Evolutionary conservation across 768 basidiomycete genomes (phyloP), one percentile per base, ranked within the genome.

Genomic region (Harrya chromipes): DNA sequence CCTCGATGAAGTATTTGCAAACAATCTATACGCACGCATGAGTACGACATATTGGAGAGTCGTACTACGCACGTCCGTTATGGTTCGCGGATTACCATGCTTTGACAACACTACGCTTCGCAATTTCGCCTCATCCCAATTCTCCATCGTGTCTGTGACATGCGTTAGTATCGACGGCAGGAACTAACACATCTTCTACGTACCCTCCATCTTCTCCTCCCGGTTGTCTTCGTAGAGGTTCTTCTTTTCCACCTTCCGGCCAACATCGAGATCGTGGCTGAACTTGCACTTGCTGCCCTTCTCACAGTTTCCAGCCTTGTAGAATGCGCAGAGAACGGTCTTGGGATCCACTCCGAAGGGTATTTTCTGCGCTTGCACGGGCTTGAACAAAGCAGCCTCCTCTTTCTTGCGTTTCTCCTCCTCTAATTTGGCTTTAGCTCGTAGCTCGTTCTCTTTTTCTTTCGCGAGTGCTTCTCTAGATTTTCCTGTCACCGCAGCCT

Each of bases 281-380:
- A 97, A 98, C 76, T 95, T 97, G 74, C 97, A 98, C 73, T 91
- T 92, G 67, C 59, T 82, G 21, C 92, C 95, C 76, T 97, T 98
- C 21, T 95, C 93, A 64, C 95, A 99, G 43, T 72, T 78, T 4
- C 95, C 94, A 12, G 89, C 86, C 72, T 97, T 97, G 78, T 77
- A 94, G 75, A 85, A 97, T 23, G 79, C 85, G 66, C 97, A 98
- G 29, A 98, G 75, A 29, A 98, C 74, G 13, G 90, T 93, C 78
- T 97, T 97, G 23, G 94, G 95, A 70, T 98, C 94, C 40, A 94
- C 92, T 20, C 95, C 95, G 50, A 95, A 92, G 0, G 95, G 91
- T 37, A 98, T 79, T 65, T 90, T 93, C 74, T 93, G 91, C 43
- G 73, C 63, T 64, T 89, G 85, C 43, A 85, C 84, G 40, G 90